Conservation (phyloP, 768 basidiomycete genomes). For the Tricholoma sp. region DNA sequence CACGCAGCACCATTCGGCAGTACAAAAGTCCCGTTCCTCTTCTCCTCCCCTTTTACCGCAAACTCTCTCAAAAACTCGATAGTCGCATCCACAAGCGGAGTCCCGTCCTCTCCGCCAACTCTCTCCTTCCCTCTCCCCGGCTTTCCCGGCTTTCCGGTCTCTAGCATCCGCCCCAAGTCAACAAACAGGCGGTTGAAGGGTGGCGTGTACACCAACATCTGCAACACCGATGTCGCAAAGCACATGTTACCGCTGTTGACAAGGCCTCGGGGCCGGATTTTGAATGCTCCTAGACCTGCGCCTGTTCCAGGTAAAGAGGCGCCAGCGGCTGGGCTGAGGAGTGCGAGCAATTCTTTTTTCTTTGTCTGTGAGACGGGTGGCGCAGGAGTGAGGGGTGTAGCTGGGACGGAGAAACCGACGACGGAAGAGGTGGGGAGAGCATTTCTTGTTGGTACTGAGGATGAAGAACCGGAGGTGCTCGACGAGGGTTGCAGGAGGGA, state of each 20-base stretch:
- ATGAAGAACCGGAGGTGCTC: conserved; percentile 29
- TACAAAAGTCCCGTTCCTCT: conserved; percentile 17
- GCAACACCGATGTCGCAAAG: conserved; percentile 93
- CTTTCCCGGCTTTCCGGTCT: conserved; percentile 23
- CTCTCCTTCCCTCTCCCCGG: conserved; percentile 21
- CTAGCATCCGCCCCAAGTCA: conserved; percentile 57
- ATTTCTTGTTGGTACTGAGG: conserved; percentile 30
- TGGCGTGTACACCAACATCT: conserved; percentile 84
- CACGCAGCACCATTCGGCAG: conserved; percentile 15
- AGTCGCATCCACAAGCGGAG: conserved; percentile 64
- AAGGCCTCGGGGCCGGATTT: conserved; percentile 69
- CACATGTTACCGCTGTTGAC: conserved; percentile 97
- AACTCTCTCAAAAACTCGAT: conserved; percentile 80
- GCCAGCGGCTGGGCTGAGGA: conserved; percentile 41
- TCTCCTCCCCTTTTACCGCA: conserved; percentile 22
- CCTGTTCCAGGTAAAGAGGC: conserved; percentile 1
- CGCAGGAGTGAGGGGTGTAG: conserved; percentile 25
- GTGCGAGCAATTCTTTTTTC: conserved; percentile 46
- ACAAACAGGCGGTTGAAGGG: conserved; percentile 78
- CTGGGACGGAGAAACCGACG: conserved; percentile 71
- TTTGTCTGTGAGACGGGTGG: conserved; percentile 29
- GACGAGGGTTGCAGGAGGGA: conserved; percentile 54
- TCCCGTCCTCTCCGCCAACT: conserved; percentile 19
- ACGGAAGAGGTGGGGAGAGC: conserved; percentile 66
- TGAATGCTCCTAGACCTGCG: background rate